These are phyloP conservation scores for Ustilago loliicola DNA, from an alignment of 1,284 basidiomycete species.

Conservation along the genomic window DNA sequence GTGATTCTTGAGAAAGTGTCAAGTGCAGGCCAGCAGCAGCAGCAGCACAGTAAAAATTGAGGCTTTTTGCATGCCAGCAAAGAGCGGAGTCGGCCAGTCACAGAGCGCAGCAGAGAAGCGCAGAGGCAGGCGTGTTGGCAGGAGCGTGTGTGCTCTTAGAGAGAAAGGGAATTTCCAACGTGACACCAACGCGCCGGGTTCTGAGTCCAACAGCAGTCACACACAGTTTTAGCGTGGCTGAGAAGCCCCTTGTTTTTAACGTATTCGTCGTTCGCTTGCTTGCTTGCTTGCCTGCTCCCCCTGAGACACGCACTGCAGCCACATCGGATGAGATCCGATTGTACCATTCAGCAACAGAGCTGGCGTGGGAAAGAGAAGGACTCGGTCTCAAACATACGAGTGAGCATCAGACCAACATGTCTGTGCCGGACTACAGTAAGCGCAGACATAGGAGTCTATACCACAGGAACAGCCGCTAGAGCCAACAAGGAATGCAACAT, in stretches of 20 bases:
- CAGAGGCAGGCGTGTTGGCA: neutral
- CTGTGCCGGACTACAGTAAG: no score
- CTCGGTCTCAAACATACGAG: no score
- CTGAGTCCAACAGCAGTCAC: neutral
- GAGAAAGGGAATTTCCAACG: slow-evolving; percentile 2
- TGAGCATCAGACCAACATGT: no score
- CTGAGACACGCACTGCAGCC: neutral
- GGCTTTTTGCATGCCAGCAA: slow-evolving; percentile 13
- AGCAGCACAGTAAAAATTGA: neutral
- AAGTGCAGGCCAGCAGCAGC: neutral
- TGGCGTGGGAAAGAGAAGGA: neutral
- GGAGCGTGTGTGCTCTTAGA: slow-evolving; percentile 5
- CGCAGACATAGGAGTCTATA: no score
- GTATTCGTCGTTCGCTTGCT: no score
- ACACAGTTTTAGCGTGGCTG: neutral
- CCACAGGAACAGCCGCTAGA: no score
- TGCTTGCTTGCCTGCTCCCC: no score
- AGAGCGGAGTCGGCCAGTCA: slow-evolving; percentile 9
- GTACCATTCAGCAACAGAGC: neutral
- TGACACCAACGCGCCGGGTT: slow-evolving; percentile 10
- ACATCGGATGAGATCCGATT: neutral
- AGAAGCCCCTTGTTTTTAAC: neutral
- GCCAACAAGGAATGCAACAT: no score
- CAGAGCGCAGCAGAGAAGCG: neutral
- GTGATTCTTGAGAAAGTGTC: slow-evolving; percentile 1